Percentiles rank a stretch among this genome's conserved stretches.
Evolutionary conservation across 2,329 filamentous ascomycete species (phyloP).

Genomic region (Ophiognomonia clavigignenti-juglandacearum): DNA sequence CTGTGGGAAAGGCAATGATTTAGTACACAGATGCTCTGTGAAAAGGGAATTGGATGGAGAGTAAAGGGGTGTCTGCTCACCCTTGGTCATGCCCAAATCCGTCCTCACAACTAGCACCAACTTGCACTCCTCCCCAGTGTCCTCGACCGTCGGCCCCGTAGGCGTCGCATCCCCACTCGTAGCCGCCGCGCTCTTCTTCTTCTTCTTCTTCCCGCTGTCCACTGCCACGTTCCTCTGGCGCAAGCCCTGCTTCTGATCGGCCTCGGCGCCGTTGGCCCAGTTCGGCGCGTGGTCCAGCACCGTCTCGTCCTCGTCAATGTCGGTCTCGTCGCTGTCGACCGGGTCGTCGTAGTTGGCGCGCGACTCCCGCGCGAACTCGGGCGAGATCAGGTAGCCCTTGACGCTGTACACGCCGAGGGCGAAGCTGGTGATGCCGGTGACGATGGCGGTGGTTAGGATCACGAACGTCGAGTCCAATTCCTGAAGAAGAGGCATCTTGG

Average conservation of each 20-base stretch:
- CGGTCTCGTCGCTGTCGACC: constrained; percentile 64
- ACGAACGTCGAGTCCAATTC: constrained; percentile 29
- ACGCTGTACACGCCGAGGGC: constrained; percentile 73
- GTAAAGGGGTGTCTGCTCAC: constrained; percentile 40
- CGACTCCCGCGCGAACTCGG: constrained; percentile 51
- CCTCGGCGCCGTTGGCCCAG: constrained; percentile 58
- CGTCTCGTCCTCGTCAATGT: constrained; percentile 56
- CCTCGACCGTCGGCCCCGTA: constrained; percentile 23
- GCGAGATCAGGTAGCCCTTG: constrained; percentile 54
- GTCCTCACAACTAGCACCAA: constrained; percentile 87
- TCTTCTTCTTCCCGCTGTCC: constrained; percentile 25
- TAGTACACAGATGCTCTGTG: too few relatives aligned
- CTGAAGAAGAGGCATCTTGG: too few relatives aligned
- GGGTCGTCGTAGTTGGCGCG: constrained; percentile 53
- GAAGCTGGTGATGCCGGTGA: constrained; percentile 73
- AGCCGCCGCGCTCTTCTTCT: constrained; percentile 30
- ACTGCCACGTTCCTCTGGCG: constrained; percentile 25
- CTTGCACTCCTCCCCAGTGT: constrained; percentile 77
- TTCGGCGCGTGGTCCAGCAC: constrained; percentile 63
- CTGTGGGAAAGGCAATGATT: too few relatives aligned
- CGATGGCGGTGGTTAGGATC: constrained; percentile 67
- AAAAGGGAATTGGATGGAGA: background rate
- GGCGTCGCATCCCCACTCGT: constrained; percentile 17
- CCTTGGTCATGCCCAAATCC: constrained; percentile 96
- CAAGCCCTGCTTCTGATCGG: constrained; percentile 54